Evolutionary conservation across 768 basidiomycete species (phyloP).

Genomic region (Cyclocybe cylindracea): DNA sequence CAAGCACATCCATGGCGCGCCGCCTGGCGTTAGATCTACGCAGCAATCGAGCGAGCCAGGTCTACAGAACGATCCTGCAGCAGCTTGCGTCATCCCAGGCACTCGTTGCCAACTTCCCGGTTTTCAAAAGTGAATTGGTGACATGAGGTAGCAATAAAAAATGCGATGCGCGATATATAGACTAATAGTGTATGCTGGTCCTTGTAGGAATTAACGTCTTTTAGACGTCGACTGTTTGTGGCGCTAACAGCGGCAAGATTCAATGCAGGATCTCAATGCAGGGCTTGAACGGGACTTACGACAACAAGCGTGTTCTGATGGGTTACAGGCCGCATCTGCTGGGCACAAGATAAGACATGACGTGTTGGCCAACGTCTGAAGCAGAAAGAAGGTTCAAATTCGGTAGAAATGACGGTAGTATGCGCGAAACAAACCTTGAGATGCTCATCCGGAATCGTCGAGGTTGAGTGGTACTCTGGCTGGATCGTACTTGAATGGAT

Average conservation of each 20-base stretch:
- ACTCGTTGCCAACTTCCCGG: conserved; percentile 76
- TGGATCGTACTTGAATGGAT: conserved; percentile 96
- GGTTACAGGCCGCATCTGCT: conserved; percentile 65
- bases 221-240: conserved; percentile 47
- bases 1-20: conserved; percentile 64
- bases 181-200: conserved; percentile 1
- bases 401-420: neutral
- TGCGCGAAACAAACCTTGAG: conserved; percentile 41
- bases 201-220: neutral
- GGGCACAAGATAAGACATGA: conserved; percentile 77
- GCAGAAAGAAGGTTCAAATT: neutral
- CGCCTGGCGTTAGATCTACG: conserved; percentile 66
- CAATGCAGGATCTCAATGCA: conserved; percentile 1
- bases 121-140: conserved; percentile 49
- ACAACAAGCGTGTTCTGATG: conserved; percentile 74
- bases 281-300: conserved; percentile 49
- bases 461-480: conserved; percentile 67
- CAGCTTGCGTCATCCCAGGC: conserved; percentile 60
- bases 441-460: conserved; percentile 44
- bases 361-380: conserved; percentile 50
- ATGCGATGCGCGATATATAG: conserved; percentile 7
- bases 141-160: conserved; percentile 13
- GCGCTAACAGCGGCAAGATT: conserved; percentile 36
- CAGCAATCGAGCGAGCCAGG: conserved; percentile 46
- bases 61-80: conserved; percentile 57